Conservation (phyloP, 106 monocot genomes). For the Amphibolis antarctica region DNA sequence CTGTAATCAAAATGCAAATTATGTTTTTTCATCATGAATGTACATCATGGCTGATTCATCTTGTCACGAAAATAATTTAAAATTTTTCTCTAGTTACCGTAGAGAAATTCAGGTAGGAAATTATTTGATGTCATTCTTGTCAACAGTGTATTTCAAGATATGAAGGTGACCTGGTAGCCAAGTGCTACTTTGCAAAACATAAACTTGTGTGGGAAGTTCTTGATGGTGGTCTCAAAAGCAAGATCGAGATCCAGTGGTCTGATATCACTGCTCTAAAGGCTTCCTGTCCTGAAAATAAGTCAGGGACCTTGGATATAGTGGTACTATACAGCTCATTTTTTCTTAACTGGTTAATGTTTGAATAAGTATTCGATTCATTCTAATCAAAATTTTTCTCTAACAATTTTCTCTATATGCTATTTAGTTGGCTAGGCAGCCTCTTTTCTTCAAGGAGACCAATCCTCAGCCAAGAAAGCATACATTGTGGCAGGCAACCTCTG, state of each 20-base stretch:
- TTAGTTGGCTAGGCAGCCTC: constrained; percentile 77
- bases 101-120: too few species aligned
- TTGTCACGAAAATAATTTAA: too few species aligned
- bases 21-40: too few species aligned
- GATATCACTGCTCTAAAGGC: constrained; percentile 64
- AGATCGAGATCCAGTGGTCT: constrained; percentile 80
- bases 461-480: constrained; percentile 98
- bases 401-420: constrained; percentile 6
- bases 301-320: constrained; percentile 59
- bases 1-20: too few species aligned
- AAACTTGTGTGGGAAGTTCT: constrained; percentile 83
- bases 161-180: constrained; percentile 72
- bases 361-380: neutral
- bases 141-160: constrained; percentile 53
- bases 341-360: neutral
- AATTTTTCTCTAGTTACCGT: too few species aligned
- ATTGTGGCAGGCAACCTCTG: constrained; percentile 91
- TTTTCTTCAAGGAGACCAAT: constrained; percentile 95
- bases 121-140: neutral
- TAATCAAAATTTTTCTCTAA: neutral
- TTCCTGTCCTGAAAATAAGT: constrained; percentile 38
- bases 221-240: constrained; percentile 77
- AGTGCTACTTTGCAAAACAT: constrained; percentile 65
- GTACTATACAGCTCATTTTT: constrained; percentile 17
- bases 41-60: too few species aligned